Base-by-base conservation (phyloP, 2,329 filamentous ascomycete species). In the Botryosphaeria dothidea region DNA sequence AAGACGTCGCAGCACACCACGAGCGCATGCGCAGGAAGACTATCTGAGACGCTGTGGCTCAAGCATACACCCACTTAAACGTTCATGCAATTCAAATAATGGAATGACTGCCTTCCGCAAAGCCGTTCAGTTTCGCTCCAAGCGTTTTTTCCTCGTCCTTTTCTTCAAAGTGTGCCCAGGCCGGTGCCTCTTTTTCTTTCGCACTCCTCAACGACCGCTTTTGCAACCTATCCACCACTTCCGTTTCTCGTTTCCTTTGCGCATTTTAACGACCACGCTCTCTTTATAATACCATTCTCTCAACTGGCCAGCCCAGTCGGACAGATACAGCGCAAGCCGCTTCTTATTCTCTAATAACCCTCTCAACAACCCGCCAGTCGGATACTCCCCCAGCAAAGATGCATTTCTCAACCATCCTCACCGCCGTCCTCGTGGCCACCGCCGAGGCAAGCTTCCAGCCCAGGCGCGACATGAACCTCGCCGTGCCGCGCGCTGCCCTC, bases 21-120 rank as follows among this genome's bases (percentile, higher is more conserved):
- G 31, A 3, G 15, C 21, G 52, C 23, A 21, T 43, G 52, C 34
- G 15, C 15, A 29, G 19, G 21, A 11, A 11, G 17, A 21, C 6
- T 21, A 4, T 58, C 54, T 58, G 54, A 58, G 36, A 58, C 54
- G 36, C 54, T 8, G 54, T 58, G 54, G 54, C 54, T 58, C 54
- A 45, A 6, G 36, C 4, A 23, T 25, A 23, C 52, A 17, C 31
- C 52, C 36, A 36, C 38, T 58, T 27, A 9, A 15, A 45, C 8
- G 17, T 58, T 58, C 54, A 58, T 58, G 54, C 54, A 36, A 58
- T 31, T 58, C 34, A 58, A 58, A 45, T 58, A 58, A 58, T 58
- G 36, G 54, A 43, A 11, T 27, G 23, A 6, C 49, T 15, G 27
- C 54, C 54, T 58, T 58, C 54, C 54, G 23, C 17, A 56, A 15